phyloP scores from a whole-genome alignment of 2,329 filamentous ascomycete species.

The Ploettnerulaceae sp. region DNA sequence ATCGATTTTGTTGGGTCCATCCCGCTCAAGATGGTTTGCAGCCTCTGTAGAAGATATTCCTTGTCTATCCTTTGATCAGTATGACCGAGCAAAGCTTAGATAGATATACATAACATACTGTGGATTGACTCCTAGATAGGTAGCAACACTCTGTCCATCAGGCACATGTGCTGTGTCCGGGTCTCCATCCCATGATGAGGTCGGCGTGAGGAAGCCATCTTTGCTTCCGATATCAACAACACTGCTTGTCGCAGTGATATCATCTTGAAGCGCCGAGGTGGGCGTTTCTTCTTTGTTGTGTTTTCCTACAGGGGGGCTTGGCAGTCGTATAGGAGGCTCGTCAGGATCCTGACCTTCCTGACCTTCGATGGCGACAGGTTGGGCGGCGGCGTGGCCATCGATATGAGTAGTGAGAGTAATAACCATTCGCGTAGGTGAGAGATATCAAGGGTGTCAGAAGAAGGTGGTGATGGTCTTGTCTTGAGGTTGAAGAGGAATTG shows the following conservation, averaged over 20 bases:
- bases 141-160: slow-evolving; percentile 31
- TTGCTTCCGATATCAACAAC: slow-evolving; percentile 8
- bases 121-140: slow-evolving; percentile 17
- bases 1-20: slow-evolving; percentile 69
- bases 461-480: not conserved
- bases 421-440: slow-evolving; percentile 22
- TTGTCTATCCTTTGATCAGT: slow-evolving; percentile 39
- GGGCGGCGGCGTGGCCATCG: slow-evolving; percentile 18
- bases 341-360: slow-evolving; percentile 18
- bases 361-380: slow-evolving; percentile 18
- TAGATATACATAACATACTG: slow-evolving; percentile 10
- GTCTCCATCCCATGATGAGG: slow-evolving; percentile 15
- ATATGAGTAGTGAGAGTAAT: slow-evolving; percentile 16
- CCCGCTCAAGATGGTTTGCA: slow-evolving; percentile 55
- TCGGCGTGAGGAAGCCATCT: slow-evolving; percentile 7
- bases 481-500: not conserved
- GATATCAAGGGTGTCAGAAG: not conserved
- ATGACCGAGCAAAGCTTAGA: not conserved
- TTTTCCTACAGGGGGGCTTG: slow-evolving; percentile 2
- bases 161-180: slow-evolving; percentile 32
- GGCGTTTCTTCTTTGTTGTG: slow-evolving; percentile 7
- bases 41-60: slow-evolving; percentile 61
- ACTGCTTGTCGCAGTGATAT: slow-evolving; percentile 2
- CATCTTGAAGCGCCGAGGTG: slow-evolving; percentile 1
- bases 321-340: slow-evolving; percentile 19